These are phyloP conservation scores for Lentinula sp. DNA, from an alignment of 768 basidiomycete genomes.

Conservation along the genomic window DNA sequence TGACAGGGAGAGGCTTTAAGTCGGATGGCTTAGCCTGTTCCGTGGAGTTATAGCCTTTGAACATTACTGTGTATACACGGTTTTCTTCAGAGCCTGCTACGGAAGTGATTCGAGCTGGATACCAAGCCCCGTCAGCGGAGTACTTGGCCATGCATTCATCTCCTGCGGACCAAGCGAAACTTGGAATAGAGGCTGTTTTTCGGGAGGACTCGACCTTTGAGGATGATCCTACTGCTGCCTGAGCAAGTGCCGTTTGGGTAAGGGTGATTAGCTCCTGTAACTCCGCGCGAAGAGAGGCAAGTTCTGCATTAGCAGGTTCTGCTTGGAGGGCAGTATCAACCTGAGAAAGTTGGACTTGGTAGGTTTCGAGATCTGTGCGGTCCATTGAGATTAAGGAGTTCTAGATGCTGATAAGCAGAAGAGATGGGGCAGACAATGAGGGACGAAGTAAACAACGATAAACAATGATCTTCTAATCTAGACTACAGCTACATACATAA, in stretches of 20 bases:
- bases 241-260: slow-evolving; percentile 64
- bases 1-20: slow-evolving; percentile 63
- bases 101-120: slow-evolving; percentile 83
- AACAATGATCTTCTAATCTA: not conserved
- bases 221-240: slow-evolving; percentile 60
- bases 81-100: slow-evolving; percentile 79
- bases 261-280: slow-evolving; percentile 80
- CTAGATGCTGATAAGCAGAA: not conserved
- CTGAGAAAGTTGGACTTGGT: slow-evolving; percentile 86
- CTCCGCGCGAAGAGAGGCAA: slow-evolving; percentile 67
- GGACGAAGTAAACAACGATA: not conserved
- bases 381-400: slow-evolving; percentile 33
- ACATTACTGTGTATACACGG: slow-evolving; percentile 82
- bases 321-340: slow-evolving; percentile 74
- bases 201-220: slow-evolving; percentile 53
- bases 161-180: slow-evolving; percentile 67
- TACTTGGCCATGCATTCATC: slow-evolving; percentile 86
- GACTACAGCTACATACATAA: not conserved
- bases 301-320: slow-evolving; percentile 72
- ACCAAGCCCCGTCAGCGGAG: slow-evolving; percentile 79
- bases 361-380: slow-evolving; percentile 79
- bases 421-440: not conserved
- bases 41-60: slow-evolving; percentile 89
- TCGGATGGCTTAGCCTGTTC: slow-evolving; percentile 73
- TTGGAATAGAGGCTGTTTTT: slow-evolving; percentile 46